Evolutionary conservation across 1,284 basidiomycete species (phyloP).

Genomic region (Boletus sp.): DNA sequence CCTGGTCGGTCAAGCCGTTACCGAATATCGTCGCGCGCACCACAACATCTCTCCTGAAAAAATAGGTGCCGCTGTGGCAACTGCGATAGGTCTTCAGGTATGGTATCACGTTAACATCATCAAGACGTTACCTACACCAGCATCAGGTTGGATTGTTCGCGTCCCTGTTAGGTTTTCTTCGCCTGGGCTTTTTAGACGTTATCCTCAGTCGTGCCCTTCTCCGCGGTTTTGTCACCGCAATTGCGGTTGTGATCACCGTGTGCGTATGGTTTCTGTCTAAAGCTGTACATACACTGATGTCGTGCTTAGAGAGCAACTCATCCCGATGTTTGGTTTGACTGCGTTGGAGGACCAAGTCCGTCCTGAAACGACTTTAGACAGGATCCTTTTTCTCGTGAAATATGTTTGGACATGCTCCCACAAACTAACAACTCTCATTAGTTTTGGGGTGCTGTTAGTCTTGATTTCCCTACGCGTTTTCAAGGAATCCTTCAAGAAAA

Average conservation of each 20-base stretch:
- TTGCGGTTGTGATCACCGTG: slow-evolving; percentile 74
- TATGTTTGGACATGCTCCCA: slow-evolving; percentile 60
- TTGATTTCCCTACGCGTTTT: slow-evolving; percentile 59
- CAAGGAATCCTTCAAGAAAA: slow-evolving; percentile 49
- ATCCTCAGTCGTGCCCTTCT: slow-evolving; percentile 87
- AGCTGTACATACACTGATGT: slow-evolving; percentile 4
- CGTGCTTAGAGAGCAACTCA: slow-evolving; percentile 66
- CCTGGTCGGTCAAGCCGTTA: slow-evolving; percentile 84
- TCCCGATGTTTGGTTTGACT: slow-evolving; percentile 76
- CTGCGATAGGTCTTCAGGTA: slow-evolving; percentile 80
- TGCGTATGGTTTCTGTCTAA: slow-evolving; percentile 32
- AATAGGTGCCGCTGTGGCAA: slow-evolving; percentile 62
- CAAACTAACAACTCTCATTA: slow-evolving; percentile 65
- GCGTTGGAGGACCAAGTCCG: slow-evolving; percentile 51
- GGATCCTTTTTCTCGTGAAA: slow-evolving; percentile 71
- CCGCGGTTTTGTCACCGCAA: slow-evolving; percentile 82
- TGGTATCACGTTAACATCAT: slow-evolving; percentile 12
- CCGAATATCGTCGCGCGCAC: slow-evolving; percentile 58
- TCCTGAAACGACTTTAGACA: slow-evolving; percentile 68
- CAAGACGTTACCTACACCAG: not conserved
- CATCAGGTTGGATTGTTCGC: slow-evolving; percentile 80
- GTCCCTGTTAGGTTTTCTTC: slow-evolving; percentile 81
- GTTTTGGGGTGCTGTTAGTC: slow-evolving; percentile 59
- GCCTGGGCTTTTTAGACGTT: slow-evolving; percentile 92
- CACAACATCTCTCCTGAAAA: slow-evolving; percentile 47